These are phyloP conservation scores for Eleusine indica DNA, from an alignment of 176 grass and related monocot genomes.

Conservation along the genomic window DNA sequence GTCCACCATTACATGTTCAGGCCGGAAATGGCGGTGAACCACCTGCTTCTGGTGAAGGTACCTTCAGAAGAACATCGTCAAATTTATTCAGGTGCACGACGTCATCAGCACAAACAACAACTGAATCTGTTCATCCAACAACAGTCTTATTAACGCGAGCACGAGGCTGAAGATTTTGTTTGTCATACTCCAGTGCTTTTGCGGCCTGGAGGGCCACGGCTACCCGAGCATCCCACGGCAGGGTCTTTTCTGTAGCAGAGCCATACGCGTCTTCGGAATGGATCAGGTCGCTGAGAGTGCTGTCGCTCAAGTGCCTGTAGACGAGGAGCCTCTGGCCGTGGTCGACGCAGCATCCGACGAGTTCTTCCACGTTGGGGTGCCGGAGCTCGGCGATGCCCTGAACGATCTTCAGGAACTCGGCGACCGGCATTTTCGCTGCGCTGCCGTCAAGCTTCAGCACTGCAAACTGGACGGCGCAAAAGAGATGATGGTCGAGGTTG, in stretches of 20 bases:
- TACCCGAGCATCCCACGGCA: conserved; percentile 51
- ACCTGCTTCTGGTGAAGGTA: neutral
- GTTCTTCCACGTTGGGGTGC: conserved; percentile 54
- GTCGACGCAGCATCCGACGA: conserved; percentile 59
- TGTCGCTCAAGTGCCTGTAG: conserved; percentile 55
- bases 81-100: neutral
- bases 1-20: conserved; percentile 50
- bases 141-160: neutral
- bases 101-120: neutral
- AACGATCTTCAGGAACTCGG: conserved; percentile 43
- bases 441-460: conserved; percentile 52
- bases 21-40: conserved; percentile 52
- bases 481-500: neutral
- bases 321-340: conserved; percentile 60
- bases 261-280: neutral
- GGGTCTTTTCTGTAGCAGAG: neutral
- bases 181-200: conserved; percentile 52
- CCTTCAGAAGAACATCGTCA: conserved; percentile 20
- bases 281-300: conserved; percentile 47
- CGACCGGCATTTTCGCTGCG: neutral
- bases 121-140: neutral
- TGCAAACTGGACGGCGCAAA: conserved; percentile 22
- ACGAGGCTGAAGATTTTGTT: neutral
- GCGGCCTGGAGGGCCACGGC: conserved; percentile 52
- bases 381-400: conserved; percentile 33